These are phyloP conservation scores for Monosporozyma solicola DNA, from an alignment of 805 yeast genomes.

Conservation along the genomic window DNA sequence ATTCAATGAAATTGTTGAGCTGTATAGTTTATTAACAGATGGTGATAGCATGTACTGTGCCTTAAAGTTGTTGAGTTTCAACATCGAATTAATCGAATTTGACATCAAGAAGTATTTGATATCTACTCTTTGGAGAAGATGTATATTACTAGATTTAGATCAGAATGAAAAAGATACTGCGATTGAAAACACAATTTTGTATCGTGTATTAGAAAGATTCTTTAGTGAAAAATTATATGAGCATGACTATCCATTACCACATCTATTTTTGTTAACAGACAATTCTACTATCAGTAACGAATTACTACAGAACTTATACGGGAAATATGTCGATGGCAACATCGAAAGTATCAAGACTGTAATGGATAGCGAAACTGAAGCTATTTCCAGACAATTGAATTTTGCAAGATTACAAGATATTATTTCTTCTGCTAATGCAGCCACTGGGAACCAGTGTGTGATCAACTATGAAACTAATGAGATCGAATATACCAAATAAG, in stretches of 20 bases:
- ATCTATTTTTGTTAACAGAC: slow-evolving; percentile 9
- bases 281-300: slow-evolving; percentile 9
- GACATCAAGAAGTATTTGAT: slow-evolving; percentile 28
- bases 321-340: slow-evolving; percentile 1
- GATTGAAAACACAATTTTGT: slow-evolving; percentile 37
- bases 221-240: slow-evolving; percentile 29
- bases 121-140: slow-evolving; percentile 49
- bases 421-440: slow-evolving; percentile 32
- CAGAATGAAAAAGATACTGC: slow-evolving; percentile 34
- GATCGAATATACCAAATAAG: slow-evolving; percentile 17
- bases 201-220: slow-evolving; percentile 34
- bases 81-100: slow-evolving; percentile 19
- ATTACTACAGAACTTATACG: slow-evolving; percentile 13
- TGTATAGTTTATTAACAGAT: slow-evolving; percentile 40
- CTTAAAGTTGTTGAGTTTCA: slow-evolving; percentile 40
- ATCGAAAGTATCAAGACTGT: slow-evolving; percentile 6
- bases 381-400: slow-evolving; percentile 3
- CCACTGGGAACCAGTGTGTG: slow-evolving; percentile 28
- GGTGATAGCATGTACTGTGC: slow-evolving; percentile 35
- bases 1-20: slow-evolving; percentile 41
- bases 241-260: slow-evolving; percentile 27
- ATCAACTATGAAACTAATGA: slow-evolving; percentile 32
- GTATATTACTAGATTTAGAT: slow-evolving; percentile 38
- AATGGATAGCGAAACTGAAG: slow-evolving; percentile 13
- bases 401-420: slow-evolving; percentile 22